These are phyloP conservation scores for Neoboletus subvelutipes DNA, from an alignment of 768 basidiomycete genomes.

Conservation along the genomic window DNA sequence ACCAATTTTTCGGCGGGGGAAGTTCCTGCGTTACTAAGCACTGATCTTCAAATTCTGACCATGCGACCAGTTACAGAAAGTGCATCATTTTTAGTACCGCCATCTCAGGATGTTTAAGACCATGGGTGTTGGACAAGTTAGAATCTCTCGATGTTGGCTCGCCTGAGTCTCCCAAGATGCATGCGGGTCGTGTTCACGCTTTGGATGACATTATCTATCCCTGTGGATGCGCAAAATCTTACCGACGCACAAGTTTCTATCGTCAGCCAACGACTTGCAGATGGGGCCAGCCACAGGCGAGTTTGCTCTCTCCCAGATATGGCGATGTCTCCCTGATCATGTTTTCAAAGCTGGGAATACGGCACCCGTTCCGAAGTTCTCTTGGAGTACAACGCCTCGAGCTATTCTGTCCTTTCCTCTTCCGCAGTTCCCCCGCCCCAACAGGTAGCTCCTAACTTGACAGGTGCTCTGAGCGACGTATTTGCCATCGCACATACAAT, in stretches of 20 bases:
- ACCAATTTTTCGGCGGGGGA: too few relatives aligned
- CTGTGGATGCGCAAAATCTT: slow-evolving; percentile 35
- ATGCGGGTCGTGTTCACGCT: background rate
- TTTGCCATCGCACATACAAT: slow-evolving; percentile 52
- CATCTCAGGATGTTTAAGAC: background rate
- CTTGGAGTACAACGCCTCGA: slow-evolving; percentile 46
- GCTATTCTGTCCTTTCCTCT: slow-evolving; percentile 45
- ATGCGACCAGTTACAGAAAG: background rate
- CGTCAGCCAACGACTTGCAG: slow-evolving; percentile 38
- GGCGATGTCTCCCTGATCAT: background rate
- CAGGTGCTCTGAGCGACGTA: slow-evolving; percentile 48
- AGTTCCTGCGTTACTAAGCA: background rate
- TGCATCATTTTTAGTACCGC: background rate
- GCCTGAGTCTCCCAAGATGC: background rate
- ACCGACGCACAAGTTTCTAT: slow-evolving; percentile 36
- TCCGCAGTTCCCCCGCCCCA: slow-evolving; percentile 28
- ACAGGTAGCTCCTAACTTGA: slow-evolving; percentile 16
- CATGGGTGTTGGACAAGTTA: background rate
- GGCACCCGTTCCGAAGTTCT: slow-evolving; percentile 52
- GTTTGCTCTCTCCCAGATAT: background rate
- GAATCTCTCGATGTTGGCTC: background rate
- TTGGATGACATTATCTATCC: slow-evolving; percentile 7
- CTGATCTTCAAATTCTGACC: background rate
- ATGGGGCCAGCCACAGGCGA: slow-evolving; percentile 44
- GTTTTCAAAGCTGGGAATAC: slow-evolving; percentile 47